Evolutionary conservation across 2,329 filamentous ascomycete species (phyloP).

Genomic region (Calonectria montana): DNA sequence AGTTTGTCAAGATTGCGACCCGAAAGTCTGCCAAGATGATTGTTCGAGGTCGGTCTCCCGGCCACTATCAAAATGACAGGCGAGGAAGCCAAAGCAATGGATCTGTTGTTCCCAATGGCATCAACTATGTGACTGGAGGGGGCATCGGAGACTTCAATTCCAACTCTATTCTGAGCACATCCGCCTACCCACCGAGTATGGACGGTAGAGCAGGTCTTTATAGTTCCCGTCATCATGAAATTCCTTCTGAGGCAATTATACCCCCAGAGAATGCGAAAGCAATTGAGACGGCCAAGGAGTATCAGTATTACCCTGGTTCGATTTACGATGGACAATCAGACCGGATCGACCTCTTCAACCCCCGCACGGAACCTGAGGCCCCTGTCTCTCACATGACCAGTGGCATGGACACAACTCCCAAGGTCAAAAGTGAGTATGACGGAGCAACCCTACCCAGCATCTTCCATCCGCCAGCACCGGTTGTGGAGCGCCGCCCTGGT

Average conservation of each 20-base stretch:
- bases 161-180: constrained; percentile 50
- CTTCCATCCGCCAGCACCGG: constrained; percentile 54
- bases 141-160: constrained; percentile 44
- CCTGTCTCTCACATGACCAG: constrained; percentile 46
- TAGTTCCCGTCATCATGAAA: constrained; percentile 60
- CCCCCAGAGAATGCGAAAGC: constrained; percentile 63
- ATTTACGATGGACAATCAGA: constrained; percentile 63
- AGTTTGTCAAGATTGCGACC: constrained; percentile 78
- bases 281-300: constrained; percentile 61
- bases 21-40: constrained; percentile 84
- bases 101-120: constrained; percentile 72
- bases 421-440: constrained; percentile 64
- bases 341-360: constrained; percentile 63
- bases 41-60: constrained; percentile 85
- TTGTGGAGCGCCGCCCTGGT: constrained; percentile 53
- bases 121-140: constrained; percentile 50
- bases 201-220: constrained; percentile 50
- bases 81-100: constrained; percentile 77
- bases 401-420: constrained; percentile 47
- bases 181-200: constrained; percentile 41
- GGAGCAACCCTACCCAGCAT: constrained; percentile 58
- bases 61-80: constrained; percentile 80
- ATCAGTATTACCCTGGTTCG: constrained; percentile 65
- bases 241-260: constrained; percentile 63
- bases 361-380: constrained; percentile 50